phyloP scores from a whole-genome alignment of 225 moss, liverwort and hornwort genomes.

The Ulota crispa region DNA sequence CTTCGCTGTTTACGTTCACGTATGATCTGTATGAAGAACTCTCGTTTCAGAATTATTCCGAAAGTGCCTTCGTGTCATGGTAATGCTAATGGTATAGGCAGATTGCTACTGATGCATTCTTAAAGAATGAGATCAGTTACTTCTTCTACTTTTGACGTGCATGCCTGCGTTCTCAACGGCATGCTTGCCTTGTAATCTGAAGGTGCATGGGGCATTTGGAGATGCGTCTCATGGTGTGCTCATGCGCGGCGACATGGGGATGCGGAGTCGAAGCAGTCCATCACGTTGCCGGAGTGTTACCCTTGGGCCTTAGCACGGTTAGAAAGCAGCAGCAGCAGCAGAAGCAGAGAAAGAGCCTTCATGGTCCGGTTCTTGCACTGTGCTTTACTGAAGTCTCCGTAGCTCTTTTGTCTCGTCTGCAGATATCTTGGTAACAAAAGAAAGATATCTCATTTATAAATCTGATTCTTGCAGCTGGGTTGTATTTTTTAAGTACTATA shows the following conservation, averaged over 20 bases:
- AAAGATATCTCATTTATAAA: background rate
- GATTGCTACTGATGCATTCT: background rate
- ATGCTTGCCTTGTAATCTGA: background rate
- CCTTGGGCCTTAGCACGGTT: background rate
- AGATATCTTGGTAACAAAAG: background rate
- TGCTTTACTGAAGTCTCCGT: background rate
- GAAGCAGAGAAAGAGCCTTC: background rate
- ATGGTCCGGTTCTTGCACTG: background rate
- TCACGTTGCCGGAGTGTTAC: background rate
- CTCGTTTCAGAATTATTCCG: background rate
- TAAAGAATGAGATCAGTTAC: background rate
- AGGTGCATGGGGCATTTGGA: slow-evolving; percentile 47
- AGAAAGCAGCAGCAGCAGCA: background rate
- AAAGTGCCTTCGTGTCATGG: background rate
- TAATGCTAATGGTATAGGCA: background rate
- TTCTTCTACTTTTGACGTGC: background rate
- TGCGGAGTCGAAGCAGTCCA: slow-evolving; percentile 26
- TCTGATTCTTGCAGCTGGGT: slow-evolving; percentile 8
- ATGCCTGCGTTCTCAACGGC: background rate
- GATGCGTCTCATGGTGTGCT: slow-evolving; percentile 40
- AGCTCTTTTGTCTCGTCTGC: background rate
- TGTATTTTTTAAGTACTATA: slow-evolving; percentile 8
- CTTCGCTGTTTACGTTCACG: background rate
- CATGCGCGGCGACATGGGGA: slow-evolving; percentile 36
- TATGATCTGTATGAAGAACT: background rate